phyloP scores from a whole-genome alignment of 345 rosid genomes.

The Passiflora organensis region DNA sequence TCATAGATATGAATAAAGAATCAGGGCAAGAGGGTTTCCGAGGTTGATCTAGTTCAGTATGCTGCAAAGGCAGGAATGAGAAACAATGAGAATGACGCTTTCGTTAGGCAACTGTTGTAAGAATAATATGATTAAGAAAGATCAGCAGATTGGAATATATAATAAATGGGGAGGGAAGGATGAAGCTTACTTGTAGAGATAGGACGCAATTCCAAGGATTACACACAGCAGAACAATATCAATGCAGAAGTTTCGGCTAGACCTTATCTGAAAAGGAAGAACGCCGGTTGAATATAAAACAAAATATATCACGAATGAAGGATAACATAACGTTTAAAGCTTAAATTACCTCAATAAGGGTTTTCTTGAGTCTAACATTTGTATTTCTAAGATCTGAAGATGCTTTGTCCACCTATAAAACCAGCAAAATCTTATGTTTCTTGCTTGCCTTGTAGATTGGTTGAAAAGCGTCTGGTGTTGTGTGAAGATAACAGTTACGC shows the following conservation, averaged over 20 bases:
- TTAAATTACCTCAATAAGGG: constrained; percentile 47
- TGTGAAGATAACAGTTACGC: background rate
- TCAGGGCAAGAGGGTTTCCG: background rate
- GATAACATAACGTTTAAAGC: background rate
- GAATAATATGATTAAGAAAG: too few relatives aligned
- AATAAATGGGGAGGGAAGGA: background rate
- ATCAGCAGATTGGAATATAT: background rate
- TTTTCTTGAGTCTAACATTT: constrained; percentile 73
- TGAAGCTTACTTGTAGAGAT: constrained; percentile 73
- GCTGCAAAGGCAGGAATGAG: constrained; percentile 91
- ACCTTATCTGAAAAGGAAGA: constrained; percentile 50
- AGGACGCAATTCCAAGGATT: constrained; percentile 61
- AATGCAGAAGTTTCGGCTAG: constrained; percentile 70
- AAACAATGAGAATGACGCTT: too few relatives aligned
- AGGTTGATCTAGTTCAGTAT: background rate
- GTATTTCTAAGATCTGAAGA: constrained; percentile 60
- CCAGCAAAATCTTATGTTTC: constrained; percentile 2
- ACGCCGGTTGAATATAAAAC: constrained; percentile 1
- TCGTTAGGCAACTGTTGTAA: constrained; percentile 65
- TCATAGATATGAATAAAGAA: too few relatives aligned
- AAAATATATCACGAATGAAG: background rate
- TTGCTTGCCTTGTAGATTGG: constrained; percentile 1
- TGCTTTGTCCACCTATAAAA: constrained; percentile 64
- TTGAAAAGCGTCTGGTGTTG: background rate
- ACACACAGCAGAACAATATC: constrained; percentile 66